phyloP scores from a whole-genome alignment of 2,329 filamentous ascomycete genomes.

The Colletotrichum echinochloae region DNA sequence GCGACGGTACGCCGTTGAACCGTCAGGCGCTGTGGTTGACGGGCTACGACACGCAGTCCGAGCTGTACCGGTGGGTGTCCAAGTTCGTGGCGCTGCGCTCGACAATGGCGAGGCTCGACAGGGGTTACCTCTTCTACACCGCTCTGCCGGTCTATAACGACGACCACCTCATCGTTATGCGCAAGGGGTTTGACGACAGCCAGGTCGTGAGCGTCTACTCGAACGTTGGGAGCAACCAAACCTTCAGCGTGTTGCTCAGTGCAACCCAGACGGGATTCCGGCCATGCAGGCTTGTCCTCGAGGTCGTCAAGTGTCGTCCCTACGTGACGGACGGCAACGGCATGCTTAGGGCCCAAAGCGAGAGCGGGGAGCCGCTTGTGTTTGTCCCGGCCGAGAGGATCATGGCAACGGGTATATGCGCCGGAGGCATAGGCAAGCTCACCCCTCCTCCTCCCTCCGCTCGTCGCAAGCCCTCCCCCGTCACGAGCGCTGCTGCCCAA shows the following conservation, averaged over 20 bases:
- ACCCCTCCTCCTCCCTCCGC: conserved; percentile 27
- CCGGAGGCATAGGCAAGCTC: conserved; percentile 37
- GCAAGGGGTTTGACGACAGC: conserved; percentile 31
- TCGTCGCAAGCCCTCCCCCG: conserved; percentile 17
- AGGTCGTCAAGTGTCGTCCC: conserved; percentile 32
- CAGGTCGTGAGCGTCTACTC: conserved; percentile 39
- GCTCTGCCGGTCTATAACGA: conserved; percentile 21
- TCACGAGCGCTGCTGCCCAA: conserved; percentile 20
- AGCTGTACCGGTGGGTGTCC: conserved; percentile 56
- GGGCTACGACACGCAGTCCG: conserved; percentile 57
- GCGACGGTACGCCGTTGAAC: conserved; percentile 60
- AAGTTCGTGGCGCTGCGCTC: conserved; percentile 32
- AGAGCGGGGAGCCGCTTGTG: conserved; percentile 33
- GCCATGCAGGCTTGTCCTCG: conserved; percentile 34
- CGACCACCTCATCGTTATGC: conserved; percentile 32
- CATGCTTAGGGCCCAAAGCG: conserved; percentile 29
- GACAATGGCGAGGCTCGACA: conserved; percentile 25
- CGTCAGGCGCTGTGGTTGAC: conserved; percentile 71
- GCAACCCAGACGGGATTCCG: conserved; percentile 32
- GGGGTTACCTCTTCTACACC: conserved; percentile 36
- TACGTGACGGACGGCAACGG: conserved; percentile 35
- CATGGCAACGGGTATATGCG: conserved; percentile 36
- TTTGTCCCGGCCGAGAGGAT: conserved; percentile 38
- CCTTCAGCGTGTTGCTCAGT: conserved; percentile 21
- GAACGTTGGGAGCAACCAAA: conserved; percentile 32